Evolutionary conservation across 2,329 filamentous ascomycete species (phyloP).

Genomic region (Beauveria caledonica): DNA sequence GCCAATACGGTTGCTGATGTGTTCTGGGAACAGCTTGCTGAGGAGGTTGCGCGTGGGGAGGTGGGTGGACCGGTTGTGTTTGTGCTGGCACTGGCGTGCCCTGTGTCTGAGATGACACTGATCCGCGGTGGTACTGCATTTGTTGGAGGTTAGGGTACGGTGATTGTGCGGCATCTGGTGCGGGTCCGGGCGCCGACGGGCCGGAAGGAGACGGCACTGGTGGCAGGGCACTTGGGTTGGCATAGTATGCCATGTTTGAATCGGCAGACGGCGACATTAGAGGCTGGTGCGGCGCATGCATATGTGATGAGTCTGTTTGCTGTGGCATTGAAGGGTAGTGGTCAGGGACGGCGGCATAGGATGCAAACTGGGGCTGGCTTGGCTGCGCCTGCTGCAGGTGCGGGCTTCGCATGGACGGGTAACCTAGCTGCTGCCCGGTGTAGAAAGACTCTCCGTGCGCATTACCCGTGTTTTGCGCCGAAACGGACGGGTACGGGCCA

Average conservation of each 20-base stretch:
- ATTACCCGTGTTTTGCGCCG: constrained; percentile 40
- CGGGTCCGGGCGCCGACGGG: constrained; percentile 30
- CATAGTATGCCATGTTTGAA: constrained; percentile 51
- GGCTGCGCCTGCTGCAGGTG: constrained; percentile 23
- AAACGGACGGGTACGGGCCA: constrained; percentile 64
- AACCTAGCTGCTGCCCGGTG: constrained; percentile 51
- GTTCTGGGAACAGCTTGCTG: constrained; percentile 23
- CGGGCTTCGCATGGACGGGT: constrained; percentile 45
- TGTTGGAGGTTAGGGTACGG: constrained; percentile 47
- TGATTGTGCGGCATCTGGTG: constrained; percentile 36
- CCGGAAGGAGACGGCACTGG: constrained; percentile 25
- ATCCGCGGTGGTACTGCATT: constrained; percentile 36
- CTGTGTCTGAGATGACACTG: constrained; percentile 28
- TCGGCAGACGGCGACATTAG: constrained; percentile 32
- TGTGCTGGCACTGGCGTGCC: constrained; percentile 24
- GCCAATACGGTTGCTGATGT: constrained; percentile 23
- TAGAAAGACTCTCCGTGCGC: constrained; percentile 71
- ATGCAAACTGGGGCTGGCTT: constrained; percentile 34
- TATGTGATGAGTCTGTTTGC: constrained; percentile 17
- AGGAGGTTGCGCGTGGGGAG: constrained; percentile 23
- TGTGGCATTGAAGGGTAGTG: constrained; percentile 39
- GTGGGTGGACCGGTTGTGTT: constrained; percentile 21
- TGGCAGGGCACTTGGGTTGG: constrained; percentile 29
- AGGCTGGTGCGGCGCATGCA: constrained; percentile 24
- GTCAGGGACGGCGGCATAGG: constrained; percentile 34